Evolutionary conservation across 768 basidiomycete genomes (phyloP).

Genomic region (Boletus sensibilis): DNA sequence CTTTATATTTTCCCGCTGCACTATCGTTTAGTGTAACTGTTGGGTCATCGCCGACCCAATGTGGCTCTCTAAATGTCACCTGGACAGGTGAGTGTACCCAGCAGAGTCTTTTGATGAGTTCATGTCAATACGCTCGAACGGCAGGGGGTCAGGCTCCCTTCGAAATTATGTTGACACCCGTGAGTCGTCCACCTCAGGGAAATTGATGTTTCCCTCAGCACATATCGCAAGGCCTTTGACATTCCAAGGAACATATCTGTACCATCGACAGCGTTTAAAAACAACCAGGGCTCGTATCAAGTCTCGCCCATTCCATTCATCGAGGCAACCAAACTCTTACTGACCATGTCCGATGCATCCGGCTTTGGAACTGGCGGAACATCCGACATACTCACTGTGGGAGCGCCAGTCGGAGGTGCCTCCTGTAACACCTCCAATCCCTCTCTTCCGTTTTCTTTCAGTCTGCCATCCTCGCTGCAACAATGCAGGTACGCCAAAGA

Average conservation of each 20-base stretch:
- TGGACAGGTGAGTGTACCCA: constrained; percentile 57
- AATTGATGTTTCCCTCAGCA: constrained; percentile 3
- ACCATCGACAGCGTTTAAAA: constrained; percentile 51
- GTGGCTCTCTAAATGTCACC: constrained; percentile 56
- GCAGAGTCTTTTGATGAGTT: neutral
- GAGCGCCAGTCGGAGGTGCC: constrained; percentile 38
- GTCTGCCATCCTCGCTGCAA: constrained; percentile 50
- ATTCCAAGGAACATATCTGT: constrained; percentile 54
- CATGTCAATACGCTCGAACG: neutral
- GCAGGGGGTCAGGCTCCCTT: constrained; percentile 61
- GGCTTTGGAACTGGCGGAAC: constrained; percentile 69
- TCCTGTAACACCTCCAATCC: constrained; percentile 52
- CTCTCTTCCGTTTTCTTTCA: constrained; percentile 45
- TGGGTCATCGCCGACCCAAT: constrained; percentile 52
- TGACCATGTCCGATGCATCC: constrained; percentile 70
- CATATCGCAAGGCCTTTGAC: constrained; percentile 46
- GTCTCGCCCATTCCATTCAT: constrained; percentile 43
- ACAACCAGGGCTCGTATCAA: constrained; percentile 54
- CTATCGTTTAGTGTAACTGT: constrained; percentile 46
- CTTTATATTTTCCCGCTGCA: constrained; percentile 21
- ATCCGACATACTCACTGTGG: constrained; percentile 48
- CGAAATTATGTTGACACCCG: constrained; percentile 48
- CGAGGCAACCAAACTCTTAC: constrained; percentile 41
- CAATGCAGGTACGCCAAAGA: constrained; percentile 55
- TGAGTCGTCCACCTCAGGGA: constrained; percentile 28